These are phyloP conservation scores for Nakazawaea populi DNA, from an alignment of 805 yeast genomes.

Conservation along the genomic window DNA sequence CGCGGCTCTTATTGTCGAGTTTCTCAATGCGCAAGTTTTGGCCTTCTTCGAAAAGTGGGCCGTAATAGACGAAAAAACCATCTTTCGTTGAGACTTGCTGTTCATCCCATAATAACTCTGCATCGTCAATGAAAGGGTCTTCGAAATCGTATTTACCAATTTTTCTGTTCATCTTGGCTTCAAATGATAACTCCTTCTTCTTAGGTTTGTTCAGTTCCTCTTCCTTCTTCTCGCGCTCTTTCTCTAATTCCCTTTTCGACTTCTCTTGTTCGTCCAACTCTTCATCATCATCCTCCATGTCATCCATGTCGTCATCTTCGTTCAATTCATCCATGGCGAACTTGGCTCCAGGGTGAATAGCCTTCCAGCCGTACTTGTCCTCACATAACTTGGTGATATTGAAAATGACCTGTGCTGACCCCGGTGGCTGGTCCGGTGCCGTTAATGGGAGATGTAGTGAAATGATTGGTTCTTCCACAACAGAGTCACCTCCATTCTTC, in stretches of 20 bases:
- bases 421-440: slow-evolving; percentile 45
- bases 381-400: slow-evolving; percentile 73
- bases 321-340: slow-evolving; percentile 49
- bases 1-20: slow-evolving; percentile 2
- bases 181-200: slow-evolving; percentile 24
- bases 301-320: slow-evolving; percentile 45
- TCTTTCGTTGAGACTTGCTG: slow-evolving; percentile 89
- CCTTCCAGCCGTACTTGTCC: slow-evolving; percentile 78
- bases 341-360: slow-evolving; percentile 60
- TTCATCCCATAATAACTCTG: slow-evolving; percentile 89
- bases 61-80: slow-evolving; percentile 94
- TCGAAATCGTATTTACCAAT: slow-evolving; percentile 88
- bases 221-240: slow-evolving; percentile 26
- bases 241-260: slow-evolving; percentile 21
- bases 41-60: slow-evolving; percentile 71
- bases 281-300: slow-evolving; percentile 29
- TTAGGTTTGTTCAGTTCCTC: slow-evolving; percentile 36
- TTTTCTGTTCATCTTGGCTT: slow-evolving; percentile 42
- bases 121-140: slow-evolving; percentile 96
- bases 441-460: slow-evolving; percentile 49
- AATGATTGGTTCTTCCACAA: slow-evolving; percentile 38
- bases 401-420: slow-evolving; percentile 58
- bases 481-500: slow-evolving; percentile 2
- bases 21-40: slow-evolving; percentile 38
- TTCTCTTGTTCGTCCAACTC: slow-evolving; percentile 31